A percentile compares a stretch with the other conserved stretches of the same genome.
Conservation (phyloP, 2,329 filamentous ascomycete genomes). For the Orbilia oligospora region DNA sequence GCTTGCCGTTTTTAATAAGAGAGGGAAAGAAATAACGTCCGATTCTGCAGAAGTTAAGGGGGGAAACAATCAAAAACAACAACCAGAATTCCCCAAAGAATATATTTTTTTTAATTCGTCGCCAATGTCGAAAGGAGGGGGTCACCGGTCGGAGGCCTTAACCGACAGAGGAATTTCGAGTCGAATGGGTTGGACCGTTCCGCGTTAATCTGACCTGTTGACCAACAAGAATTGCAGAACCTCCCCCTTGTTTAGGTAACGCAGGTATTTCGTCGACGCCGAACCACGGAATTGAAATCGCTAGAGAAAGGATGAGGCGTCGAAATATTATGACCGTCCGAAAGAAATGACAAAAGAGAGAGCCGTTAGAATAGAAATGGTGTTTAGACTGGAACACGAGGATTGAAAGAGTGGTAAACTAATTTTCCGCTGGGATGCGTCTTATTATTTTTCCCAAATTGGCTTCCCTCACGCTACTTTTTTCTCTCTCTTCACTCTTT, state of each 20-base stretch:
- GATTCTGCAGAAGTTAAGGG: slow-evolving; percentile 12
- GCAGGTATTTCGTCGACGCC: slow-evolving; percentile 51
- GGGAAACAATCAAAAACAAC: slow-evolving; percentile 19
- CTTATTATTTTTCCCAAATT: slow-evolving; percentile 61
- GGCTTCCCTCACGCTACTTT: slow-evolving; percentile 40
- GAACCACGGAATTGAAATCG: slow-evolving; percentile 37
- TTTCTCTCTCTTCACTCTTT: slow-evolving; percentile 33
- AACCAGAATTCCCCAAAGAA: slow-evolving; percentile 14
- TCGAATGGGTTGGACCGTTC: slow-evolving; percentile 58
- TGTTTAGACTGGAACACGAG: slow-evolving; percentile 51
- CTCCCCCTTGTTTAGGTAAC: slow-evolving; percentile 51
- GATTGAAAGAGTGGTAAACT: slow-evolving; percentile 46
- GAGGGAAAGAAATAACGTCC: slow-evolving; percentile 20
- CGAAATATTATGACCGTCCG: slow-evolving; percentile 28
- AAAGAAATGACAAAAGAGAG: slow-evolving; percentile 16
- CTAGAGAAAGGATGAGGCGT: slow-evolving; percentile 33
- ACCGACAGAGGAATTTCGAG: slow-evolving; percentile 56
- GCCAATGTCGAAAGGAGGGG: slow-evolving; percentile 19
- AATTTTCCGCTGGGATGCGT: slow-evolving; percentile 40
- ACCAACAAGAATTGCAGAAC: slow-evolving; percentile 60
- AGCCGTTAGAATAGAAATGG: slow-evolving; percentile 36
- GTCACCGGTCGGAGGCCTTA: slow-evolving; percentile 39
- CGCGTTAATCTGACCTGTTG: slow-evolving; percentile 44
- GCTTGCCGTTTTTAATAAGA: slow-evolving; percentile 27
- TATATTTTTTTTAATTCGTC: slow-evolving; percentile 23